phyloP scores from a whole-genome alignment of 1,284 basidiomycete species.

The Ganoderma boninense region DNA sequence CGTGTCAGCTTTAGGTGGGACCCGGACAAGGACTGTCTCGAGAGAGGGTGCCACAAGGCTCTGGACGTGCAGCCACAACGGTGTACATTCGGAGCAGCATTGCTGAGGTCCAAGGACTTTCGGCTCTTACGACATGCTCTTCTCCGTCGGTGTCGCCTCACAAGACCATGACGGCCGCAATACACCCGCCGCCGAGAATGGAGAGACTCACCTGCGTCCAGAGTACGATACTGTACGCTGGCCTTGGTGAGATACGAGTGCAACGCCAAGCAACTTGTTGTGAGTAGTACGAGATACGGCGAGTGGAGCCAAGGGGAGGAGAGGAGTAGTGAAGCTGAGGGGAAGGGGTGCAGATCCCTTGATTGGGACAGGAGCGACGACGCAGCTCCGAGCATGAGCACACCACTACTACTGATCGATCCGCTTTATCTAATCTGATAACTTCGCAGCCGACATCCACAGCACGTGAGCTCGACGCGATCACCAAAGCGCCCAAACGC shows the following conservation, averaged over 20 bases:
- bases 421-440: conserved; percentile 24
- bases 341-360: conserved; percentile 27
- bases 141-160: neutral
- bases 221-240: neutral
- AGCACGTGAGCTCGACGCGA: conserved; percentile 30
- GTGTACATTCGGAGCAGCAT: neutral
- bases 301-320: neutral
- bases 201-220: neutral
- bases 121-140: neutral
- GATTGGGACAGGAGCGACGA: conserved; percentile 24
- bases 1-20: neutral
- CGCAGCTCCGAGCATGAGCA: conserved; percentile 17
- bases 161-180: neutral
- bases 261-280: neutral
- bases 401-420: conserved; percentile 25
- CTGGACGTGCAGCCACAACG: neutral
- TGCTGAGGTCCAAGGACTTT: neutral
- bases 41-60: neutral
- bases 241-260: neutral
- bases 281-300: neutral
- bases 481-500: conserved; percentile 13
- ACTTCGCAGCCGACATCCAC: conserved; percentile 12
- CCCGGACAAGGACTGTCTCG: neutral
- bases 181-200: neutral
- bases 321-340: conserved; percentile 4